A percentile compares a stretch with the other conserved stretches of the same genome.
Conservation (phyloP, 1,284 basidiomycete species). For the Gomphus bonarii region DNA sequence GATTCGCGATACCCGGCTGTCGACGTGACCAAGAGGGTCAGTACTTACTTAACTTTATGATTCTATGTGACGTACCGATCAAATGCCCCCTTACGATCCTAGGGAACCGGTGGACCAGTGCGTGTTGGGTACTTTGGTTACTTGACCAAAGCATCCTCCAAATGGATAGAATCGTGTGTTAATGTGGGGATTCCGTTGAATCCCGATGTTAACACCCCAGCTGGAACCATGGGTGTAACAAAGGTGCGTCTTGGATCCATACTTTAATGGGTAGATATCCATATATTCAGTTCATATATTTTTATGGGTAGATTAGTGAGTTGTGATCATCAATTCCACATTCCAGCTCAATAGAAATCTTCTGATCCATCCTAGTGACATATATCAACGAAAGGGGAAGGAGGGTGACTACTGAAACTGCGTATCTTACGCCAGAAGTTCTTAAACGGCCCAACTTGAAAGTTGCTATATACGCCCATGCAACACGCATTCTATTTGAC, state of each 20-base stretch:
- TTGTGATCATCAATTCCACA: background rate
- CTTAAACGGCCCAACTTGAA: slow-evolving; percentile 52
- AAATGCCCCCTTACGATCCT: background rate
- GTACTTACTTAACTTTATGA: background rate
- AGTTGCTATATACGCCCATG: slow-evolving; percentile 41
- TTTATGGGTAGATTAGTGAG: background rate
- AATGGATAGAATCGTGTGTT: slow-evolving; percentile 38
- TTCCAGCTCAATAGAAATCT: background rate
- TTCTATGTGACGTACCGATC: background rate
- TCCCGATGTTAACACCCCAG: slow-evolving; percentile 39
- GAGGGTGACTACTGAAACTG: slow-evolving; percentile 51
- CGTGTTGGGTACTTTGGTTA: slow-evolving; percentile 32
- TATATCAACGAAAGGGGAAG: slow-evolving; percentile 40
- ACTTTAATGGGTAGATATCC: background rate
- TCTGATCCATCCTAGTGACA: slow-evolving; percentile 37
- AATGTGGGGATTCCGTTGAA: slow-evolving; percentile 38
- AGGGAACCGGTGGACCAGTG: background rate
- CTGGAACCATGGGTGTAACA: slow-evolving; percentile 39
- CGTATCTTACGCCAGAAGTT: slow-evolving; percentile 54
- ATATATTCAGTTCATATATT: background rate
- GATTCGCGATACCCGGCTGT: slow-evolving; percentile 33
- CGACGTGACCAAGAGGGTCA: slow-evolving; percentile 19
- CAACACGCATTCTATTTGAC: slow-evolving; percentile 36
- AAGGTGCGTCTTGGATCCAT: slow-evolving; percentile 28
- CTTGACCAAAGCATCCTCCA: slow-evolving; percentile 25